Evolutionary conservation across 306 rosid genomes (phyloP), one percentile per base, ranked within the genome.

Genomic region (Lablab purpureus): DNA sequence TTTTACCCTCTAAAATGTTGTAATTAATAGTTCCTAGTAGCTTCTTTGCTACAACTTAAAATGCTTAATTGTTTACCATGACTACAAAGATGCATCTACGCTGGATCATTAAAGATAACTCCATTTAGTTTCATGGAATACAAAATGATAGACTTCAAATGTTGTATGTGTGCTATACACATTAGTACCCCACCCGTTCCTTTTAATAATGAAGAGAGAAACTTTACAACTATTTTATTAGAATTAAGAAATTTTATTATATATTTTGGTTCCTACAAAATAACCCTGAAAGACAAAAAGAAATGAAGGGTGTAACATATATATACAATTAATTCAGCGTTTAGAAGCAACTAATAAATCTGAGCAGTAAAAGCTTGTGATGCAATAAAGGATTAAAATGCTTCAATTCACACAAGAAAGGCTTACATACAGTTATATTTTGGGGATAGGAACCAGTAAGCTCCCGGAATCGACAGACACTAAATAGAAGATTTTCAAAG

Each of bases 401-500:
- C 60, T 56, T 74, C 43, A 22, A 3, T 45, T 60, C 50, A 22
- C 19, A 45, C 37, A 62, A 80, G 76, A 47, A 30, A 82, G 28
- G 75, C 30, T 52, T 52, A 75, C 94, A 78, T 87, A 91, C 98
- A 8, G 98, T 95, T 82, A 95, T 87, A 71, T 95, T 93, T 43
- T 83, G 88, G 71, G 99, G 97, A 84, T 93, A 91, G 67, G 80
- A 21, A 68, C 97, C 98, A 21, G 97, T 95, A 40, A 93, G 94
- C 84, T 95, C 99, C 70, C 99, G 88, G 82, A 95, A 93, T 30
- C 98, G 94, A 74, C 98, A 91, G 62, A 95, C 83, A 74, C 98
- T 95, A 79, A 95, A 92, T 19, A 91, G 89, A 86, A 95, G 99
- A 84, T 95, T 95, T 81, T 91, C 99, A 70, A 95, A 95, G 82